Evolutionary conservation across 768 basidiomycete genomes (phyloP).

Genomic region (Pleurotus sapidus): DNA sequence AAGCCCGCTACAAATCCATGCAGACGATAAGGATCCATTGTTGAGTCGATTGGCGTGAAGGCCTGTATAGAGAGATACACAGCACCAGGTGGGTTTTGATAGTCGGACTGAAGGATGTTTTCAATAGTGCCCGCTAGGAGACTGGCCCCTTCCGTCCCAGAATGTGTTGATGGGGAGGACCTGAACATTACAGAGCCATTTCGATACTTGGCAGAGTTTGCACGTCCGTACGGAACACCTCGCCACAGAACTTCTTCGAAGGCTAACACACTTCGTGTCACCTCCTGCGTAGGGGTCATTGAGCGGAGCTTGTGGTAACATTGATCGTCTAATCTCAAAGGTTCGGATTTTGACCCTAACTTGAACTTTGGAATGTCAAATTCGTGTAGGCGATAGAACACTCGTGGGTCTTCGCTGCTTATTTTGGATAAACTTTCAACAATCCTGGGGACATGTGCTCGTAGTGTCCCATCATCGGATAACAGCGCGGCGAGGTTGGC

Average conservation of each 20-base stretch:
- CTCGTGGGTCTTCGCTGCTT: conserved; percentile 13
- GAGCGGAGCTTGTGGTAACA: not conserved
- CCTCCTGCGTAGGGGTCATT: too few relatives aligned
- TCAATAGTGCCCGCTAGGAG: conserved; percentile 2
- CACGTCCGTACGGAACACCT: conserved; percentile 12
- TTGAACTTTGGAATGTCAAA: conserved; percentile 3
- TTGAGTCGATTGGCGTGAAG: not conserved
- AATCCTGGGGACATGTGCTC: conserved; percentile 4
- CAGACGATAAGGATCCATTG: conserved; percentile 10
- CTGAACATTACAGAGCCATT: conserved; percentile 13
- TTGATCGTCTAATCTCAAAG: not conserved
- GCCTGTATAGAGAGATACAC: conserved; percentile 7
- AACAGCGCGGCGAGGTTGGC: conserved; percentile 14
- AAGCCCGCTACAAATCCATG: conserved; percentile 13
- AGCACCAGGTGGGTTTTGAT: not conserved
- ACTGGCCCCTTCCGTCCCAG: not conserved
- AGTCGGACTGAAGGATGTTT: conserved; percentile 8
- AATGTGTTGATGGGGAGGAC: not conserved
- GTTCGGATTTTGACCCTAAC: not conserved
- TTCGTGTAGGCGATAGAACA: conserved; percentile 6
- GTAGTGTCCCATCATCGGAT: conserved; percentile 6
- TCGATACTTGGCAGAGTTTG: conserved; percentile 5
- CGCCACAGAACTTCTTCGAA: conserved; percentile 5
- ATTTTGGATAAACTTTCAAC: conserved; percentile 9
- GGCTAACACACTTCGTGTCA: not conserved